These are phyloP conservation scores for Auricularia cornea DNA, from an alignment of 768 basidiomycete species.

Conservation along the genomic window DNA sequence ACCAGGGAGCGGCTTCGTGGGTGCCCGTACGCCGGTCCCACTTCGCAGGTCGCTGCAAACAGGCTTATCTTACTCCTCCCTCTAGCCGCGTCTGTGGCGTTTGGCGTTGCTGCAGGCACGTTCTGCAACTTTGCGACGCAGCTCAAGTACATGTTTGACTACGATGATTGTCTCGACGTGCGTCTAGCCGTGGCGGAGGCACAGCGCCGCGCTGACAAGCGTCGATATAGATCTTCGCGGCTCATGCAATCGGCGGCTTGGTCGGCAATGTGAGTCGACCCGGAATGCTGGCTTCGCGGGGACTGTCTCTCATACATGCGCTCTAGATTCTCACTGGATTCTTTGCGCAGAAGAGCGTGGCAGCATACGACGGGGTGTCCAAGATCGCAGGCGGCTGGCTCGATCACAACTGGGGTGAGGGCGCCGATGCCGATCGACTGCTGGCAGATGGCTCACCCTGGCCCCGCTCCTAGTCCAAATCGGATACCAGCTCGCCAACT, in stretches of 20 bases:
- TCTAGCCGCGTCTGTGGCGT: background rate
- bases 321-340: constrained; percentile 56
- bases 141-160: constrained; percentile 53
- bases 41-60: constrained; percentile 8
- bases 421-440: background rate
- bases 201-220: background rate
- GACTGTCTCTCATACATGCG: background rate
- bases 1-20: constrained; percentile 76
- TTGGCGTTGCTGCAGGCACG: constrained; percentile 64
- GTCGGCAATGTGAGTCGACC: constrained; percentile 34
- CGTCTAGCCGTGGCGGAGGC: background rate
- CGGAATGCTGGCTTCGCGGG: background rate
- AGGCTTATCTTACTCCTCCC: background rate
- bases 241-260: constrained; percentile 81
- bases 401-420: constrained; percentile 48
- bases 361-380: constrained; percentile 57
- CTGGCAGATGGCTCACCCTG: background rate
- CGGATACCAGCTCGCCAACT: constrained; percentile 65
- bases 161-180: constrained; percentile 88
- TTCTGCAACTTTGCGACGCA: constrained; percentile 82
- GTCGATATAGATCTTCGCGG: constrained; percentile 46
- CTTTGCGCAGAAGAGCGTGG: constrained; percentile 60
- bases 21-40: constrained; percentile 67
- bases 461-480: constrained; percentile 49
- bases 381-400: constrained; percentile 58